Evolutionary conservation across 352 stramenopile species (phyloP), one percentile per base, ranked within the genome.

Genomic region (Pythium monospermum): DNA sequence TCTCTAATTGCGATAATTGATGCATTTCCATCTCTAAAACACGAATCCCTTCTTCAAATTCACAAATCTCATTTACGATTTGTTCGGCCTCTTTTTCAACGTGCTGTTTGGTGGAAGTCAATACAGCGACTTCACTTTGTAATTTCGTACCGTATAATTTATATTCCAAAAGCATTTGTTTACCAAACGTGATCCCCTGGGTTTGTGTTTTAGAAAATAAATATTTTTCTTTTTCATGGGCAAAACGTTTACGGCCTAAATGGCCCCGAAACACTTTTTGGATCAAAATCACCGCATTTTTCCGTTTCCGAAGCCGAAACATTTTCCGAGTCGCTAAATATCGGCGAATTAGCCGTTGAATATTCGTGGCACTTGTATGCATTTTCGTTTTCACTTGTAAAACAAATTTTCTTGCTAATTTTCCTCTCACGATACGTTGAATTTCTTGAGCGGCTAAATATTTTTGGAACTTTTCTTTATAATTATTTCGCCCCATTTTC

Each of bases 81-180:
- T 75, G 68, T 44, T 98, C 87, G 15, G 96, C 89, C 22, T 90
- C 66, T 31, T 85, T 83, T 61, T 98, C 93, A 18, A 91, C 74
- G 30, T 86, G 76, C 3, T 77, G 59, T 50, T 98, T 98, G 48
- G 96, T 90, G 19, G 86, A 64, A 5, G 82, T 84, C 3, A 98
- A 75, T 42, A 98, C 49, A 28, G 84, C 81, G 0, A 98, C 82
- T 57, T 98, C 94, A 32, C 81, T 96, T 61, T 98, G 92, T 19
- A 98, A 69, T 51, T 95, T 91, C 26, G 91, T 97, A 8, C 86
- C 94, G 53, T 96, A 87, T 7, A 98, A 71, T 61, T 97, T 98
- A 80, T 98, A 97, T 73, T 98, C 91, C 15, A 97, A 62, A 18
- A 98, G 77, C 71, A 98, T 95, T 66, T 98, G 91, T 50, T 96